Percentiles rank a stretch among this genome's conserved stretches.
These are phyloP conservation scores for Botryotinia convoluta DNA, from an alignment of 2,329 filamentous ascomycete species.

Conservation along the genomic window DNA sequence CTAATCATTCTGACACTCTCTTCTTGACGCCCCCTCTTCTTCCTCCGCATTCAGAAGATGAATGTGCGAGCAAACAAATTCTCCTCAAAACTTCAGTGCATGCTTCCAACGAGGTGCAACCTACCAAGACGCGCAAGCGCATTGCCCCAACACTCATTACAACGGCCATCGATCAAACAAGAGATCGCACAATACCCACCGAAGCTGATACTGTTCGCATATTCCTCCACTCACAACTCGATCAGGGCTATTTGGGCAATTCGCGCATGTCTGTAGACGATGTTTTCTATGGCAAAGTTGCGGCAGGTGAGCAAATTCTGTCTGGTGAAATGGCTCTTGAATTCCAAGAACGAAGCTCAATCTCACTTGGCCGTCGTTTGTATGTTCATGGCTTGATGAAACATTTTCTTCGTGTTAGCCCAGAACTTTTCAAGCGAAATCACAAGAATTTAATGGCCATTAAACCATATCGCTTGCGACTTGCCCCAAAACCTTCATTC, in stretches of 20 bases:
- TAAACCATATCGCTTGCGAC: conserved; percentile 34
- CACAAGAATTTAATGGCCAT: conserved; percentile 28
- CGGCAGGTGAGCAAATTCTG: conserved; percentile 35
- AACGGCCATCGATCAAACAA: conserved; percentile 26
- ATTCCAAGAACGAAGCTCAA: conserved; percentile 27
- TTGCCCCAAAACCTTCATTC: conserved; percentile 36
- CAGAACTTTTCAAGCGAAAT: conserved; percentile 24
- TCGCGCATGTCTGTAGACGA: conserved; percentile 41
- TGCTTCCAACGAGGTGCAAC: background rate
- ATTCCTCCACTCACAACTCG: conserved; percentile 14
- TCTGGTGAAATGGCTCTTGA: conserved; percentile 34
- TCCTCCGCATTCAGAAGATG: background rate
- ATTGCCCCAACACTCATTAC: conserved; percentile 37
- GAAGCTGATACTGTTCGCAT: conserved; percentile 26
- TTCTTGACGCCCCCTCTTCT: background rate
- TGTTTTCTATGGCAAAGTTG: conserved; percentile 42
- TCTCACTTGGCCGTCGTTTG: conserved; percentile 46
- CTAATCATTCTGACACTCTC: background rate
- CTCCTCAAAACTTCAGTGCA: background rate
- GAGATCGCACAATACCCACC: conserved; percentile 30
- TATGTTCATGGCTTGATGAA: conserved; percentile 46
- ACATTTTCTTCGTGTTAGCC: conserved; percentile 40
- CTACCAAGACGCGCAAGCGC: conserved; percentile 37
- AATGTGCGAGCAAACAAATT: background rate
- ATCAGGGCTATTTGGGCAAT: conserved; percentile 41